These are phyloP conservation scores for Barnettozyma populi DNA, from an alignment of 805 yeast genomes.

Conservation along the genomic window DNA sequence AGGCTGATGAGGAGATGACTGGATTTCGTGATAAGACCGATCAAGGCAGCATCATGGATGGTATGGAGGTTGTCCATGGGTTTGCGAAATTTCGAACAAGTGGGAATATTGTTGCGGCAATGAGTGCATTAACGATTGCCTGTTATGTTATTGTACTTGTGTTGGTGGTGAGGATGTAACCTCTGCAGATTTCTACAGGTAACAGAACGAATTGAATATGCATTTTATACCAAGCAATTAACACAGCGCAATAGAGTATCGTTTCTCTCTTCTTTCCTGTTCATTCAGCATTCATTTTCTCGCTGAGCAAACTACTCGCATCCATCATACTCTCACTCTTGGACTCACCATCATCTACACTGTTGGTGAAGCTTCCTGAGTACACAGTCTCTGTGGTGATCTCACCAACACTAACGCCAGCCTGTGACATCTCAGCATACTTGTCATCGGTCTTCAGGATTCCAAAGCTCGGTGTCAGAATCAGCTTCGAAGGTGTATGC, in stretches of 20 bases:
- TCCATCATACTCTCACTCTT: neutral
- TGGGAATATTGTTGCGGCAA: neutral
- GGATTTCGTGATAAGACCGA: neutral
- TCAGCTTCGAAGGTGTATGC: conserved; percentile 2
- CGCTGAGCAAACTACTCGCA: neutral
- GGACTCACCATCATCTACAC: neutral
- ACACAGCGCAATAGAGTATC: too few relatives aligned
- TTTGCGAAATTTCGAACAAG: conserved; percentile 1
- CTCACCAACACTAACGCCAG: conserved; percentile 1
- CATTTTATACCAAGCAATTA: neutral
- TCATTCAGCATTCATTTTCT: neutral
- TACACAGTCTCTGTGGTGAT: neutral
- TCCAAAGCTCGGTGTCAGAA: conserved; percentile 1
- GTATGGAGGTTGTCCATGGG: conserved; percentile 1
- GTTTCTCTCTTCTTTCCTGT: neutral
- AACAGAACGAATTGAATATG: neutral
- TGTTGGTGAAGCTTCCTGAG: neutral
- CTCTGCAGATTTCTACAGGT: too few relatives aligned
- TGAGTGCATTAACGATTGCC: neutral
- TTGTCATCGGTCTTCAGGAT: neutral
- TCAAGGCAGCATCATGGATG: conserved; percentile 1
- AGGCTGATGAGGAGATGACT: neutral
- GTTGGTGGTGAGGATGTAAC: neutral
- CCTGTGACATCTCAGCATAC: neutral
- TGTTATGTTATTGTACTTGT: neutral